Percentiles rank a stretch among this genome's conserved stretches.
phyloP scores from a whole-genome alignment of 139 green algal genomes.

The Dunaliella sp. region DNA sequence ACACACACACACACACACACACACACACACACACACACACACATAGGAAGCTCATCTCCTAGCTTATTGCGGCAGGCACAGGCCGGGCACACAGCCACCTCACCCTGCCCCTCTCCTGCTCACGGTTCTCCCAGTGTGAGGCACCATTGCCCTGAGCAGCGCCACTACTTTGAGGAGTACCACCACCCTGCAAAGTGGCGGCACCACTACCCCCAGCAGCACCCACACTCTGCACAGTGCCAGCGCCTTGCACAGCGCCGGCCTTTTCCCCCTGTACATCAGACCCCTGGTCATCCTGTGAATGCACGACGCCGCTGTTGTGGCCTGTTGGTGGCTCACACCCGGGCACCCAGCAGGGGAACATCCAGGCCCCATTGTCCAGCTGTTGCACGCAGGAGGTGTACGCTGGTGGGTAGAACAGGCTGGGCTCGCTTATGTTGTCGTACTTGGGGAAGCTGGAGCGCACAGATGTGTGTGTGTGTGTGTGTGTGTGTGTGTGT shows the following conservation, averaged over 20 bases:
- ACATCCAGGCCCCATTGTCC: conserved; percentile 63
- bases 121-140: neutral
- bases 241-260: neutral
- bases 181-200: neutral
- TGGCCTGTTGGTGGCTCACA: neutral
- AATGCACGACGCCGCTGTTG: neutral
- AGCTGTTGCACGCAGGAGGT: conserved; percentile 73
- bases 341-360: conserved; percentile 38
- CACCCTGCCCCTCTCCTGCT: neutral
- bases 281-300: neutral
- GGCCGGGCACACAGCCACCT: conserved; percentile 13
- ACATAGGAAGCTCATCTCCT: too few species aligned
- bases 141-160: neutral
- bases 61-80: too few species aligned
- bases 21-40: too few species aligned
- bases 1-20: too few species aligned
- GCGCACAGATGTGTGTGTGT: too few species aligned
- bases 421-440: conserved; percentile 1
- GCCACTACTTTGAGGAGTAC: neutral
- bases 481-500: too few species aligned
- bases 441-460: neutral
- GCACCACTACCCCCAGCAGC: neutral
- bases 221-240: neutral
- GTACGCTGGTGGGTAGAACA: conserved; percentile 58
- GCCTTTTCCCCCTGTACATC: neutral